Percentiles rank a stretch among this genome's conserved stretches.
Evolutionary conservation across 2,329 filamentous ascomycete genomes (phyloP).

Genomic region (Aspergillus spinulosporus): DNA sequence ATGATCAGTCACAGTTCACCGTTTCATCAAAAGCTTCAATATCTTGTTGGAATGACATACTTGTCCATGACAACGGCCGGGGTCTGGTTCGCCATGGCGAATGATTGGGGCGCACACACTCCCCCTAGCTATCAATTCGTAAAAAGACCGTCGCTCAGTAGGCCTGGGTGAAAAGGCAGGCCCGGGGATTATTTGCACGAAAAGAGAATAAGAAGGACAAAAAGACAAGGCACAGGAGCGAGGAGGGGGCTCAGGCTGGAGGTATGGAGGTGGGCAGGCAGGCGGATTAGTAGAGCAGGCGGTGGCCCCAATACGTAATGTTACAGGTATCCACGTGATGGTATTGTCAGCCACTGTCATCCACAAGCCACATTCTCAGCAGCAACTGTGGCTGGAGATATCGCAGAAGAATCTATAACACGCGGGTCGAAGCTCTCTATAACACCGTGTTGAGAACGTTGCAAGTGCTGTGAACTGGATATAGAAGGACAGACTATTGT

Average conservation of each 20-base stretch:
- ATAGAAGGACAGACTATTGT: too few relatives aligned
- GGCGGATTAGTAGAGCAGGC: slow-evolving; percentile 11
- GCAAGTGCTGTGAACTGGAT: background rate
- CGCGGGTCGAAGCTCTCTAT: background rate
- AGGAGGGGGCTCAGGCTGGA: slow-evolving; percentile 12
- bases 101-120: slow-evolving; percentile 22
- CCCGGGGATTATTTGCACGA: background rate
- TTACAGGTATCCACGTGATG: background rate
- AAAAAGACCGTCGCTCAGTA: slow-evolving; percentile 2
- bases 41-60: slow-evolving; percentile 59
- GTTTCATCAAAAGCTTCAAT: slow-evolving; percentile 9
- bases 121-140: slow-evolving; percentile 20
- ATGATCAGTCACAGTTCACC: slow-evolving; percentile 46
- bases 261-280: slow-evolving; percentile 15
- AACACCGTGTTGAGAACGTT: background rate
- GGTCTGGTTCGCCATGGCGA: slow-evolving; percentile 89
- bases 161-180: slow-evolving; percentile 8
- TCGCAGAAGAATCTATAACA: background rate
- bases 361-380: background rate
- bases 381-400: background rate
- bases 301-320: slow-evolving; percentile 6
- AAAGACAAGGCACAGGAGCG: slow-evolving; percentile 7
- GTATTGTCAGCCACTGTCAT: background rate
- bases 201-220: slow-evolving; percentile 10
- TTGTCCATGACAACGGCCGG: slow-evolving; percentile 99